phyloP scores from a whole-genome alignment of 2,329 filamentous ascomycete species.

The Pseudocercospora vitis region DNA sequence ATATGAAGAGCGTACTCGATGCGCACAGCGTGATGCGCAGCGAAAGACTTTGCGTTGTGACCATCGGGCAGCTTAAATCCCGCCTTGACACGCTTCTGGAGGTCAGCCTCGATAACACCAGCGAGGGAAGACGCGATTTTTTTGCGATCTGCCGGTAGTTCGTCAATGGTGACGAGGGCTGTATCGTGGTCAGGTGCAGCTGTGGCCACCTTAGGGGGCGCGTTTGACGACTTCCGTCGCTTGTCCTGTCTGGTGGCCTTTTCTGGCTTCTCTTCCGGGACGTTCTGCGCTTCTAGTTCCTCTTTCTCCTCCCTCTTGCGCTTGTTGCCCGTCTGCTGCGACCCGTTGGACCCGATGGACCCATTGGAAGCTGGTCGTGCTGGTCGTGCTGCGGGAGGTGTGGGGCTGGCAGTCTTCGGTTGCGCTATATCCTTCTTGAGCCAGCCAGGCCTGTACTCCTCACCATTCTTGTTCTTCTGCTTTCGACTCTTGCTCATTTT shows the following conservation, averaged over 20 bases:
- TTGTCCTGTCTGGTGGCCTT: constrained; percentile 35
- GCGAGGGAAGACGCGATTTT: constrained; percentile 68
- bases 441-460: constrained; percentile 34
- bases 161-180: constrained; percentile 42
- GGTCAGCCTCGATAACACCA: constrained; percentile 66
- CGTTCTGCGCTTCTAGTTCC: constrained; percentile 20
- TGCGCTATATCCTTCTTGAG: constrained; percentile 35
- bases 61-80: constrained; percentile 63
- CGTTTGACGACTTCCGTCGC: constrained; percentile 38
- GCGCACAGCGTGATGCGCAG: constrained; percentile 70
- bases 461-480: constrained; percentile 46
- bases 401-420: constrained; percentile 10
- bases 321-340: constrained; percentile 32
- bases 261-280: constrained; percentile 25
- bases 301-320: constrained; percentile 34
- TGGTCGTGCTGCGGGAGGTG: constrained; percentile 12
- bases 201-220: constrained; percentile 17
- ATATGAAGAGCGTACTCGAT: constrained; percentile 71
- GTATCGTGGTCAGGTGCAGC: constrained; percentile 33
- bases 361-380: constrained; percentile 1
- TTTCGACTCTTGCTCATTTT: constrained; percentile 63
- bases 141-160: constrained; percentile 65
- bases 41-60: constrained; percentile 62
- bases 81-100: constrained; percentile 67
- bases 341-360: background rate